Base-by-base conservation (phyloP, 768 basidiomycete species). In the Mycena kentingensis region DNA sequence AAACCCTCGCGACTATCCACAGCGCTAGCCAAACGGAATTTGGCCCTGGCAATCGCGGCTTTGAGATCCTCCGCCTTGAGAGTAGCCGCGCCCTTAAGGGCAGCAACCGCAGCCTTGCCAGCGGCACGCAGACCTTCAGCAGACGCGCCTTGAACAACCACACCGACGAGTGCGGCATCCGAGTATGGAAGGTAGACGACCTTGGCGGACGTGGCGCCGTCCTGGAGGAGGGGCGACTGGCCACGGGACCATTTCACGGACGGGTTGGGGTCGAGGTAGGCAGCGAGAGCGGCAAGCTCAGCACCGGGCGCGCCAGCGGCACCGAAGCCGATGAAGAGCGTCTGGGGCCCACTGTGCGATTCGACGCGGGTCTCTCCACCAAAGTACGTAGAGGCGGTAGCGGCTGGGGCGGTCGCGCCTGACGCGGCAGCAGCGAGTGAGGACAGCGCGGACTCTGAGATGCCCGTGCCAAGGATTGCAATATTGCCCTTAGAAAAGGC, bases 281-380 rank as follows among this genome's bases (percentile, higher is more conserved):
- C 82, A 21, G 84, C 78, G 46, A 98, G 85, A 36, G 89, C 84
- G 41, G 90, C 84, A 55, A 93, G 78, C 57, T 87, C 90, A 2
- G 90, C 73, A 4, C 82, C 70, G 32, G 87, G 77, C 4, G 81
- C 73, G 13, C 82, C 77, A 8, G 87, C 69, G n/a, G 80, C 73
- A 26, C 96, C 96, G 64, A 87, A 93, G 6, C 94, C 96, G 65
- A 98, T 81, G 70, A 98, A 89, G 41, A 93, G 74, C 10, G 91
- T 90, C 65, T 90, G 84, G 13, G 80, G 84, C 15, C 81, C 80
- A 41, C 73, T 71, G 50, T 81, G 74, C 54, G 79, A 76, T 28
- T 79, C 72, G n/a, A 93, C 67, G 44, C 95, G 86, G 42, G 83
- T 84, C 74, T 96, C 90, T 22, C 95, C 96, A 59, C 96, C 96